These are phyloP conservation scores for Metschnikowia drakensbergensis DNA, from an alignment of 805 yeast genomes.

Conservation along the genomic window DNA sequence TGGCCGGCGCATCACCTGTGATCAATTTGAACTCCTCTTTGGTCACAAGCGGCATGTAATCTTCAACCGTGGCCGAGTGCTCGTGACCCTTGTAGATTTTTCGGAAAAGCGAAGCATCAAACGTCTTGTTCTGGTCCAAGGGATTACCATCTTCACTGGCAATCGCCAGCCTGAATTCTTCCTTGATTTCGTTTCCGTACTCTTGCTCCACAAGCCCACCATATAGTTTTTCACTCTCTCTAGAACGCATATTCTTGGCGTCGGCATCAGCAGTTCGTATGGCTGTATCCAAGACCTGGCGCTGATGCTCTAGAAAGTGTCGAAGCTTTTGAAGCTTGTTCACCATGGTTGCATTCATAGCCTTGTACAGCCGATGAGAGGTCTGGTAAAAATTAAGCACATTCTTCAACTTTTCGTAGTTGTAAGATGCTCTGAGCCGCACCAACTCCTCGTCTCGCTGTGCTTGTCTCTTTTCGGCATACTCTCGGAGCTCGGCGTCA, in stretches of 20 bases:
- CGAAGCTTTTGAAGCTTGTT: constrained; percentile 38
- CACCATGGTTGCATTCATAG: constrained; percentile 25
- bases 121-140: constrained; percentile 2
- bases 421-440: constrained; percentile 27
- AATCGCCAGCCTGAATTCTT: constrained; percentile 19
- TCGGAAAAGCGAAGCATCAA: constrained; percentile 13
- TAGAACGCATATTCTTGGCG: constrained; percentile 13
- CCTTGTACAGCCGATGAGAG: constrained; percentile 32
- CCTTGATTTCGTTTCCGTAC: constrained; percentile 29
- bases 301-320: constrained; percentile 38
- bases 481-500: constrained; percentile 29
- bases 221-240: constrained; percentile 28
- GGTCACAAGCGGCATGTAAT: constrained; percentile 40
- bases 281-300: constrained; percentile 16
- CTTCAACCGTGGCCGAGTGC: constrained; percentile 28
- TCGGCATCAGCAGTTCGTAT: constrained; percentile 20
- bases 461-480: constrained; percentile 18
- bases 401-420: constrained; percentile 31
- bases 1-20: constrained; percentile 36
- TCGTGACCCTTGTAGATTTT: constrained; percentile 9
- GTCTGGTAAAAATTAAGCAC: constrained; percentile 35
- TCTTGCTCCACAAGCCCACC: constrained; percentile 27
- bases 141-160: constrained; percentile 14
- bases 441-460: constrained; percentile 33
- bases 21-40: constrained; percentile 36